A percentile compares a stretch with the other conserved stretches of the same genome.
Evolutionary conservation across 176 grass and related monocot species (phyloP).

Genomic region (Ampelocalamus luodianensis): DNA sequence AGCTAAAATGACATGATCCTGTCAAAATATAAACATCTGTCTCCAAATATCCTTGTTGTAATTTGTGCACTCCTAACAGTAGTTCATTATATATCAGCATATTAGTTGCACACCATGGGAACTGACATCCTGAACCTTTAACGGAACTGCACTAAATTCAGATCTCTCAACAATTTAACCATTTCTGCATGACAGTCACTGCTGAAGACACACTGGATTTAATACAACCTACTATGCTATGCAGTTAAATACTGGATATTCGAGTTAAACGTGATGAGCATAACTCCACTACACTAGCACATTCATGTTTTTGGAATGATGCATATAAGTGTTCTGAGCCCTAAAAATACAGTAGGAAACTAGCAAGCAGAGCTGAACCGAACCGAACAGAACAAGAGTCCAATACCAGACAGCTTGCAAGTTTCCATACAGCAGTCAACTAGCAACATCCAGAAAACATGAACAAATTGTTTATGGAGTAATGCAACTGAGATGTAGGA

Average conservation of each 20-base stretch:
- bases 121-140: neutral
- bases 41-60: neutral
- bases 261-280: neutral
- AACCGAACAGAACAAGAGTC: neutral
- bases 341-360: neutral
- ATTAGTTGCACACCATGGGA: neutral
- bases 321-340: neutral
- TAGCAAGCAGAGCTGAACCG: neutral
- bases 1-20: neutral
- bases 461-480: neutral
- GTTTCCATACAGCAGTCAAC: neutral
- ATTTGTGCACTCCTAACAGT: neutral
- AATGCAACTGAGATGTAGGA: neutral
- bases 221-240: neutral
- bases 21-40: neutral
- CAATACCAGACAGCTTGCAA: neutral
- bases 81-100: neutral
- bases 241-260: neutral
- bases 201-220: too few species aligned
- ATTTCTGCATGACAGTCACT: neutral
- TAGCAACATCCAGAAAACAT: conserved; percentile 4
- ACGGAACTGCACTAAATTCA: neutral
- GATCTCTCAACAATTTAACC: neutral
- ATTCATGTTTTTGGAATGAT: neutral
- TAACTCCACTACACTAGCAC: neutral